Base-by-base conservation (phyloP, 192 early-diverging fungal species). In the Podila clonocystis region DNA sequence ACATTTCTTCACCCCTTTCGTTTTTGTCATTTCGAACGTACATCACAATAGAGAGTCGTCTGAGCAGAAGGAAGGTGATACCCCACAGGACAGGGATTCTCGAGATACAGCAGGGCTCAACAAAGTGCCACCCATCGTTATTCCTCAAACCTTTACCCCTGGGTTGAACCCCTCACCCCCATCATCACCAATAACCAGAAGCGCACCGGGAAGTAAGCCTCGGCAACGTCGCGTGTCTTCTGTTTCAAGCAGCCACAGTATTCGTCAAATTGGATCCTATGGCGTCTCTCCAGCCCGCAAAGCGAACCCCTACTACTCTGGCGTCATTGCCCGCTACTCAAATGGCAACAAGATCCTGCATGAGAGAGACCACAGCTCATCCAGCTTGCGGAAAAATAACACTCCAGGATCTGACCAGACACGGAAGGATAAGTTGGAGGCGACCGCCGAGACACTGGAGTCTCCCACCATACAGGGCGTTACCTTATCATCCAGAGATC, bases 151-250 rank as follows among this genome's bases (percentile, higher is more conserved):
- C 2, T 72, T 72, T 63, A 50, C 60, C 33, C 28, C 75, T 52
- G 75, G 69, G 20, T 28, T 70, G 15, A 13, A 36, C 9, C 59
- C 63, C 5, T 48, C 70, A 13, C 60, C 75, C 8, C 70, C 77
- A 68, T 31, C 62, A 28, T 65, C 66, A 5, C 66, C 70, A 13
- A 34, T 68, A 26, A 61, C 66, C 5, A 41, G 62, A 9, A 60
- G 58, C 13, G 30, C 22, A 5, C 41, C 67, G 9, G 70, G 59
- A 5, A 60, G 38, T 52, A 80, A 63, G 50, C 61, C 77, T 22
- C 77, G 77, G 9, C 77, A 80, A 22, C 77, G 77, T 60, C 67
- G 77, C 33, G 77, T 80, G 2, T 80, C 77, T 7, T 80, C 77
- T 20, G 70, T 80, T 17, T 80, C 77, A 3, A 80, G 77, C 55